Conservation (phyloP, 2,329 filamentous ascomycete genomes). For the Fusarium goolgardi region DNA sequence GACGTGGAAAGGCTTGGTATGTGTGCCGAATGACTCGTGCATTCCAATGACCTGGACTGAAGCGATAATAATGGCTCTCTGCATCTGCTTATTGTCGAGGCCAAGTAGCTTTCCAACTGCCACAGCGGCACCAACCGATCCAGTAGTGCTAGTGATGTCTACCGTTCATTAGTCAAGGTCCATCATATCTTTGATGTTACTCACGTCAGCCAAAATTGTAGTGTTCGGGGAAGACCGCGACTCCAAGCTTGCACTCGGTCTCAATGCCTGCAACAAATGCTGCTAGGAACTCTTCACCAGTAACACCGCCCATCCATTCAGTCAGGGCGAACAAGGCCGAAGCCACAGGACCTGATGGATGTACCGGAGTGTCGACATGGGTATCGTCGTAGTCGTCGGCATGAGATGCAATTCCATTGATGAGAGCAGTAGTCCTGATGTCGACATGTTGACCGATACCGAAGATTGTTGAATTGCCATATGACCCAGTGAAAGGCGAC, state of each 20-base stretch:
- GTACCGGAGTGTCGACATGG: slow-evolving; percentile 8
- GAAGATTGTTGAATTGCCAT: slow-evolving; percentile 5
- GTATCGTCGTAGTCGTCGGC: slow-evolving; percentile 7
- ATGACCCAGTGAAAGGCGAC: neutral
- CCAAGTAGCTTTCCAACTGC: neutral
- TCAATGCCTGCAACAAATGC: slow-evolving; percentile 8
- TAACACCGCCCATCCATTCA: neutral
- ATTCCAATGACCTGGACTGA: slow-evolving; percentile 10
- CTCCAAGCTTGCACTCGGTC: slow-evolving; percentile 5
- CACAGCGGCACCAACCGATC: slow-evolving; percentile 5
- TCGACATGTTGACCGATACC: slow-evolving; percentile 1
- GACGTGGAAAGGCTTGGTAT: slow-evolving; percentile 12
- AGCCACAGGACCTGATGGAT: slow-evolving; percentile 4
- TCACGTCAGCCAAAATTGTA: slow-evolving; percentile 10
- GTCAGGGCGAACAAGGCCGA: slow-evolving; percentile 8
- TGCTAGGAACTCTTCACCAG: neutral
- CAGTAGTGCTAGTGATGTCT: slow-evolving; percentile 9
- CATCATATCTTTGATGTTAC: neutral
- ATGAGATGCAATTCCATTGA: slow-evolving; percentile 8
- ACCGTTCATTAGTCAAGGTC: neutral
- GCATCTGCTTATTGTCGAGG: slow-evolving; percentile 3
- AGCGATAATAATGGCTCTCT: slow-evolving; percentile 6
- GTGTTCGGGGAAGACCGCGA: slow-evolving; percentile 7
- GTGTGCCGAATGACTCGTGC: slow-evolving; percentile 4
- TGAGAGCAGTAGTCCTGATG: neutral